Evolutionary conservation across 169 alveolate genomes (phyloP).

Genomic region (Cryptosporidium meleagridis): DNA sequence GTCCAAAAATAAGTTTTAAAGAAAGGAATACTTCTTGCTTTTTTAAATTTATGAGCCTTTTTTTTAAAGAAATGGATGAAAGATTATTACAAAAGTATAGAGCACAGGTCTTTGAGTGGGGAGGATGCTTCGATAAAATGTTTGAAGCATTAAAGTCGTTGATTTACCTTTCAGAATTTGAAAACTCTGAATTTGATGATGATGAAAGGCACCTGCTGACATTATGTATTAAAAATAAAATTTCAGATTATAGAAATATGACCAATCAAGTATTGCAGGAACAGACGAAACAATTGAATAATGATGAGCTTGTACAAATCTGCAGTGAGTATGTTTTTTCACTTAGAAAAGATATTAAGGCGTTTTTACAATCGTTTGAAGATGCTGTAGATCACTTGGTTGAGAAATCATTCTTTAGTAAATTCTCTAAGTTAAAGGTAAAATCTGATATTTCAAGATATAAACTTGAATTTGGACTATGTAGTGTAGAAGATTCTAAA

Average conservation of each 20-base stretch:
- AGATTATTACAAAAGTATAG: conserved; percentile 13
- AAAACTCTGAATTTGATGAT: conserved; percentile 52
- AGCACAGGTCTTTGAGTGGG: conserved; percentile 60
- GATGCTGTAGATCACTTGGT: conserved; percentile 5
- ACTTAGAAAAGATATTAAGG: conserved; percentile 24
- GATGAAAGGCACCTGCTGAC: conserved; percentile 5
- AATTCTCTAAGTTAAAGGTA: conserved; percentile 39
- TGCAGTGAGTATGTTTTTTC: conserved; percentile 40
- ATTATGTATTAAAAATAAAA: conserved; percentile 11
- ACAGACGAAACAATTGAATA: conserved; percentile 12
- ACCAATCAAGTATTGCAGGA: conserved; percentile 9
- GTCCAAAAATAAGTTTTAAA: neutral
- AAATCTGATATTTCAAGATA: conserved; percentile 47
- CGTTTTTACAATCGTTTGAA: conserved; percentile 18
- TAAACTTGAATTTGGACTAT: conserved; percentile 36
- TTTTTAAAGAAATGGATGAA: conserved; percentile 6
- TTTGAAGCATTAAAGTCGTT: conserved; percentile 34
- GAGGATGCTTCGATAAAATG: conserved; percentile 52
- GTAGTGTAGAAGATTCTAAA: neutral
- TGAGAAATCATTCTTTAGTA: neutral
- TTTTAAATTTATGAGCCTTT: neutral
- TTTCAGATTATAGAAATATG: conserved; percentile 27
- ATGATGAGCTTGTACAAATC: neutral
- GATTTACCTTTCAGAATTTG: conserved; percentile 68
- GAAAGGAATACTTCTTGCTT: neutral